These are phyloP conservation scores for Apiotrichum laibachii DNA, from an alignment of 1,284 basidiomycete species.

Conservation along the genomic window DNA sequence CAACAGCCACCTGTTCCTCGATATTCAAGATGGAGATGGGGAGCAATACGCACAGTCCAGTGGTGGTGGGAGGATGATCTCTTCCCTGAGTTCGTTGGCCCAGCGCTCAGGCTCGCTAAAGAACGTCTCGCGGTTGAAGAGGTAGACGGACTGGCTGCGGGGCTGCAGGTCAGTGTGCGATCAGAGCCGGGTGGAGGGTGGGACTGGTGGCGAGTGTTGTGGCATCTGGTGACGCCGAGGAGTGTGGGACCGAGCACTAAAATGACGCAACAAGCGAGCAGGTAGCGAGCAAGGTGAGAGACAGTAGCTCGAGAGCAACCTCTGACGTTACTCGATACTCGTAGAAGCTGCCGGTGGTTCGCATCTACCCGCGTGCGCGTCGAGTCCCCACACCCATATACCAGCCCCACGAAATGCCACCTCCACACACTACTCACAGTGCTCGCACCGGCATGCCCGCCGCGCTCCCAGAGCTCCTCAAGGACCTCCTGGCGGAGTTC, in stretches of 20 bases:
- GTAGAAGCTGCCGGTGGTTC: too few relatives aligned
- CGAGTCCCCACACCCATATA: too few relatives aligned
- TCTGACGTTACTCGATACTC: too few relatives aligned
- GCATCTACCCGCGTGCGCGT: too few relatives aligned
- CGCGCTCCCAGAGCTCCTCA: slow-evolving; percentile 39
- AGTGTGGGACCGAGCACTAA: neutral
- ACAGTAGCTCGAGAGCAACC: too few relatives aligned
- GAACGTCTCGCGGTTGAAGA: slow-evolving; percentile 48
- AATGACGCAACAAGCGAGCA: neutral
- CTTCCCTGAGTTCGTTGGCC: slow-evolving; percentile 39
- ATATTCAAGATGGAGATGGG: neutral
- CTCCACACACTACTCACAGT: slow-evolving; percentile 17
- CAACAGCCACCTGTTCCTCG: neutral
- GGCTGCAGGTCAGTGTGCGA: slow-evolving; percentile 8
- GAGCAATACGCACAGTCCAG: slow-evolving; percentile 34
- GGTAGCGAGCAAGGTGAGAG: too few relatives aligned
- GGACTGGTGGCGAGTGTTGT: neutral
- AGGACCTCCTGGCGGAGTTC: slow-evolving; percentile 41
- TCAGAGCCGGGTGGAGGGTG: neutral
- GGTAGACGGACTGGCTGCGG: slow-evolving; percentile 27
- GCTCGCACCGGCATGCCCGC: slow-evolving; percentile 33
- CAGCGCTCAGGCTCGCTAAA: slow-evolving; percentile 43
- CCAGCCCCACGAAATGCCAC: too few relatives aligned
- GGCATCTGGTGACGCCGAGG: too few relatives aligned
- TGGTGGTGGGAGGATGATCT: slow-evolving; percentile 37